Base-by-base conservation (phyloP, 352 stramenopile genomes). In the Pythium rhizo-oryzae region DNA sequence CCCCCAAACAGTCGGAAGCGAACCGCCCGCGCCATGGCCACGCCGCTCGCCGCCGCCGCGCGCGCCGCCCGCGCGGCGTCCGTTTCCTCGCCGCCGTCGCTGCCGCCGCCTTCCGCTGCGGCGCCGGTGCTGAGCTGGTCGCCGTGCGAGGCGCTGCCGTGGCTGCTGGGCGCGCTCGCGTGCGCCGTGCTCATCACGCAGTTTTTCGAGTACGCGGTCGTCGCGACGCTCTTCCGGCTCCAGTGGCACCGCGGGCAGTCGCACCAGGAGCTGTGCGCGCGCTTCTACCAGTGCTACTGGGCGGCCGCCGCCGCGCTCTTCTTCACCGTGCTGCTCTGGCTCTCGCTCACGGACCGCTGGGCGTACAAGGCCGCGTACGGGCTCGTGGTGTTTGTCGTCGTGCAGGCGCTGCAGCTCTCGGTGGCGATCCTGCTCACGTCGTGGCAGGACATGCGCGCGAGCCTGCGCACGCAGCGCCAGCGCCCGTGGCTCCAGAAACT, bases 231-330 rank as follows among this genome's bases (percentile, higher is more conserved):
- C 44, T 65, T 80, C 53, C 80, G 81, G 56, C 84, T 79, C 55
- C 79, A 88, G 51, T 82, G 80, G 77, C 68, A 80, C 60, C 74
- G 74, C 47, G 46, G 58, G 28, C 74, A 71, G 53, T 73, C 66
- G 49, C 67, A 81, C 44, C 67, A 64, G 18, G 67, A 77, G 41
- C 70, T 91, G n/a, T 69, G 66, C 12, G 44, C 73, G 30, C 57
- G 78, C 37, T 92, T 91, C 67, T 92, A 93, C 68, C 82, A 84
- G 53, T 55, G 68, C 37, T 93, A 88, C 62, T 93, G 85, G 85
- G 66, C 79, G n/a, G 46, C 77, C 21, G 79, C 77, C 12, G 18
- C 85, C n/a, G 55, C 76, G 18, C 83, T 83, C 52, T 52, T 88
- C 24, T 0, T 82, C 25, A 59, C 54, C 18, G 69, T 76, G 23